These are phyloP conservation scores for Fonsecaea multimorphosa DNA, from an alignment of 2,329 filamentous ascomycete species.

Conservation along the genomic window DNA sequence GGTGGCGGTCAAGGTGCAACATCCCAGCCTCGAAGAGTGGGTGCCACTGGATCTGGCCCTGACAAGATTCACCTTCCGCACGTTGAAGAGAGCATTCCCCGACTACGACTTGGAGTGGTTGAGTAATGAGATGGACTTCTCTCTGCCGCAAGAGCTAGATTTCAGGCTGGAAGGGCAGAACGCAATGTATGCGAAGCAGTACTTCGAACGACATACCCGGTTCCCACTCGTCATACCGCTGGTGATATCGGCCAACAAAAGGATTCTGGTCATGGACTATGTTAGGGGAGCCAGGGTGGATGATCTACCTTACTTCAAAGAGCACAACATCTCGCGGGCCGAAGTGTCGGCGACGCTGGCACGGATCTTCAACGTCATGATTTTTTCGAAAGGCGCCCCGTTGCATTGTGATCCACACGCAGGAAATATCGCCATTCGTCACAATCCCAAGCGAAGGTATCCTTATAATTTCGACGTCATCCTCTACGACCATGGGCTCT, in stretches of 20 bases:
- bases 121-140: conserved; percentile 88
- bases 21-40: conserved; percentile 88
- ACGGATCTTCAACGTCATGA: conserved; percentile 98
- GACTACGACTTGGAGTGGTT: conserved; percentile 98
- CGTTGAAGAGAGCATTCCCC: conserved; percentile 89
- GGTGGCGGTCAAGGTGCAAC: conserved; percentile 96
- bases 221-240: conserved; percentile 87
- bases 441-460: conserved; percentile 66
- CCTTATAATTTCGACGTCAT: conserved; percentile 88
- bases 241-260: conserved; percentile 85
- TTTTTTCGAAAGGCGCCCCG: conserved; percentile 86
- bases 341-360: conserved; percentile 92
- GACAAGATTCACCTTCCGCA: conserved; percentile 87
- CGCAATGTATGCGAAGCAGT: conserved; percentile 75
- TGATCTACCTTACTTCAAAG: conserved; percentile 84
- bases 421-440: conserved; percentile 90
- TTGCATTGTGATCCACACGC: conserved; percentile 97
- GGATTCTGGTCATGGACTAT: conserved; percentile 95
- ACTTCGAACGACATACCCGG: conserved; percentile 76
- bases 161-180: conserved; percentile 87
- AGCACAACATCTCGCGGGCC: conserved; percentile 86
- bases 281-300: conserved; percentile 86
- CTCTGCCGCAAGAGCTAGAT: conserved; percentile 88
- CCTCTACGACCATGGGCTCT: conserved; percentile 95
- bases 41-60: conserved; percentile 83